Base-by-base conservation (phyloP, 192 early-diverging fungal genomes). In the Anaeromyces robustus region DNA sequence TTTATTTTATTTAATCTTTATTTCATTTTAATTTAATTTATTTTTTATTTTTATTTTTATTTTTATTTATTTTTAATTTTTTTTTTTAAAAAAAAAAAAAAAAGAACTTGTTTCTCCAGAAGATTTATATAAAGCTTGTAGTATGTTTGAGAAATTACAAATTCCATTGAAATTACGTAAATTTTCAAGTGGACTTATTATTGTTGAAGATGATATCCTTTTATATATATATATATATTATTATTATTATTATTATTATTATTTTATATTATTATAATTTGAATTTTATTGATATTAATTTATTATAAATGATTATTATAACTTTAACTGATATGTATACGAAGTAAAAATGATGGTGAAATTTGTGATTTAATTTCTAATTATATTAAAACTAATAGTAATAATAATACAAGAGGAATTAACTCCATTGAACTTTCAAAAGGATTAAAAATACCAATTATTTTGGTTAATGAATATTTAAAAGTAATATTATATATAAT, bases 51-150 rank as follows among this genome's bases (percentile, higher is more conserved):
- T 7, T 7, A 34, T 7, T 34, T 34, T 7, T 7, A 34, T 34
- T 34, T 12, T 34, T 7, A 34, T 34, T 34, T 34, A 12, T 34
- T 34, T 34, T 7, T 34, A 7, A 7, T n/a, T 29, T 43, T 2
- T 39, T 29, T 37, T 77, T 29, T 29, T 77, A n/a, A 84, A n/a
- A n/a, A n/a, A n/a, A n/a, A n/a, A n/a, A n/a, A n/a, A n/a, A n/a
- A n/a, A 86, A 29, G 93, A 94, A 29, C 88, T 97, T 16, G 93
- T 99, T 26, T 99, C 96, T 0, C 97, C 97, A 12, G 89, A 94
- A n/a, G 97, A 99, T 87, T 89, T 99, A 79, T 89, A 90, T 78
- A 93, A 92, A 81, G 92, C 94, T 29, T 93, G 93, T 83, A 82
- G 83, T 19, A 86, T 89, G 82, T 95, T 97, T 80, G 87, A 88